Evolutionary conservation across 2,329 filamentous ascomycete species (phyloP).

Genomic region (Cadophora gregata): DNA sequence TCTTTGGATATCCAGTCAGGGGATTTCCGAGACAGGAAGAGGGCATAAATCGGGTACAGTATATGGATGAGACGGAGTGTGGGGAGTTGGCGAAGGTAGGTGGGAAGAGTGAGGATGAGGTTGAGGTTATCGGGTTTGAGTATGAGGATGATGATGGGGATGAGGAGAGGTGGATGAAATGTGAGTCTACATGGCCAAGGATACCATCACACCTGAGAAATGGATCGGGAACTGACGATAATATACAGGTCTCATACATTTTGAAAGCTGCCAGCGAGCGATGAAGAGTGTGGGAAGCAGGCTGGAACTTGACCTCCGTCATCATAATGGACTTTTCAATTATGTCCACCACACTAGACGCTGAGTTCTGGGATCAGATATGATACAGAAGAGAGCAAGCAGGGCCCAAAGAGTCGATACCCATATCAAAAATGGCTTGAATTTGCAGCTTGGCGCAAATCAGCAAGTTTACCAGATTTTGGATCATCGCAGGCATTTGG

Average conservation of each 20-base stretch:
- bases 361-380: not conserved
- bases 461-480: too few species aligned
- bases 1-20: constrained; percentile 16
- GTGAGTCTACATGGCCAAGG: constrained; percentile 11
- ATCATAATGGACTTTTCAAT: constrained; percentile 6
- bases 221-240: not conserved
- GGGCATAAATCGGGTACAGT: not conserved
- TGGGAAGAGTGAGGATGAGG: constrained; percentile 3
- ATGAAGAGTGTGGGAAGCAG: constrained; percentile 14
- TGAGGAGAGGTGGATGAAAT: constrained; percentile 9
- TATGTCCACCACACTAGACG: not conserved
- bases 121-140: constrained; percentile 12
- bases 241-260: not conserved
- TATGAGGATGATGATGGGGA: constrained; percentile 17
- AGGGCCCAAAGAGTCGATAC: not conserved
- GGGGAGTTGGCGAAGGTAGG: not conserved
- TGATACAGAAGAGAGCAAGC: not conserved
- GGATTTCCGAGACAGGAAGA: not conserved
- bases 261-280: not conserved
- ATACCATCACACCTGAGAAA: not conserved
- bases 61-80: constrained; percentile 19
- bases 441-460: too few species aligned
- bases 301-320: not conserved
- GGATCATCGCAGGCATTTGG: too few species aligned
- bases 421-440: too few species aligned